A percentile compares a stretch with the other conserved stretches of the same genome.
These are phyloP conservation scores for Cordyceps cateniannulata DNA, from an alignment of 2,329 filamentous ascomycete species.

Conservation along the genomic window DNA sequence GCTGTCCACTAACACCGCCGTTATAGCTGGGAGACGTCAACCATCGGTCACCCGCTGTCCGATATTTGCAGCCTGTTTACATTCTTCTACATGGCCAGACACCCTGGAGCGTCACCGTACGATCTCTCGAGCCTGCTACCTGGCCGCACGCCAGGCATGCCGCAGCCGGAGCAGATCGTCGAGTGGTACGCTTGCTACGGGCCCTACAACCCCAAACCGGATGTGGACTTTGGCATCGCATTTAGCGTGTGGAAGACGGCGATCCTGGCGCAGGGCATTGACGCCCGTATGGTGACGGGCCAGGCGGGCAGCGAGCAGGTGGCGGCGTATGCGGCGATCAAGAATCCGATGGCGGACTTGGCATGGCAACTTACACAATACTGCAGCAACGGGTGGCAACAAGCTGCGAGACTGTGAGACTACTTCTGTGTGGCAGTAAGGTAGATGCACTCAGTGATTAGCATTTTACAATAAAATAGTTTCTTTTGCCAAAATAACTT, in stretches of 20 bases:
- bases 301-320: slow-evolving; percentile 89
- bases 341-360: slow-evolving; percentile 66
- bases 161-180: slow-evolving; percentile 33
- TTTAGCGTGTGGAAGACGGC: slow-evolving; percentile 56
- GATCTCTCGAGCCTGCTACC: slow-evolving; percentile 47
- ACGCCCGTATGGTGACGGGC: slow-evolving; percentile 72
- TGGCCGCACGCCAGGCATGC: slow-evolving; percentile 58
- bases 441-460: too few relatives aligned
- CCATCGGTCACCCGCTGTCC: slow-evolving; percentile 78
- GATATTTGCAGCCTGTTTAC: slow-evolving; percentile 66
- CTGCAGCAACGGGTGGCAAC: slow-evolving; percentile 21
- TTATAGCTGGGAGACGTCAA: slow-evolving; percentile 79
- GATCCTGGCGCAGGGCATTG: slow-evolving; percentile 78
- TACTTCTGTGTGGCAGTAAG: background rate
- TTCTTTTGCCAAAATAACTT: too few relatives aligned
- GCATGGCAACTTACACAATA: slow-evolving; percentile 68
- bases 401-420: slow-evolving; percentile 22
- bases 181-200: slow-evolving; percentile 41
- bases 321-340: slow-evolving; percentile 60
- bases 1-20: slow-evolving; percentile 15
- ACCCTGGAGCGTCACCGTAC: slow-evolving; percentile 1
- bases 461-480: background rate
- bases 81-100: slow-evolving; percentile 16
- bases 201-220: slow-evolving; percentile 63
- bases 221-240: slow-evolving; percentile 54